phyloP scores from a whole-genome alignment of 192 early-diverging fungal species.

The Obelidium mucronatum region DNA sequence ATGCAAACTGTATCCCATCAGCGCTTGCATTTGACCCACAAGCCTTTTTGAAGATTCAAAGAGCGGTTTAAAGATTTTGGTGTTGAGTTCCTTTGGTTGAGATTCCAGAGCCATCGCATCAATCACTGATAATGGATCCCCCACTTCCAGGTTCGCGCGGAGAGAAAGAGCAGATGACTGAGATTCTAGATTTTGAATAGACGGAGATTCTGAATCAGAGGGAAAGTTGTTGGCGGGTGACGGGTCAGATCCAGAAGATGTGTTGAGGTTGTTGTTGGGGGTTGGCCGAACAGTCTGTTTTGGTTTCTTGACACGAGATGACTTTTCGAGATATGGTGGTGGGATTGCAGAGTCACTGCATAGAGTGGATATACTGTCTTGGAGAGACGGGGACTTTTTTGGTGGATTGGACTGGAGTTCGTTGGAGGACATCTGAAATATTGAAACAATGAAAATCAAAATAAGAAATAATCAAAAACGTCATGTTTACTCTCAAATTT shows the following conservation, averaged over 20 bases:
- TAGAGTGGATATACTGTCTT: conserved; percentile 1
- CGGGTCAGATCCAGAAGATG: not conserved
- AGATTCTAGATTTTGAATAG: too few relatives aligned
- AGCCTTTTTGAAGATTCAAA: conserved; percentile 27
- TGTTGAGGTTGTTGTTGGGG: not conserved
- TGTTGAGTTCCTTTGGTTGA: not conserved
- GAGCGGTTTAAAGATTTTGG: conserved; percentile 18
- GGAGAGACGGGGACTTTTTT: not conserved
- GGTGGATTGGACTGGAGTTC: not conserved
- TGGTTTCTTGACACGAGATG: not conserved
- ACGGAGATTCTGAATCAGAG: too few relatives aligned
- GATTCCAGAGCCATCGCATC: not conserved
- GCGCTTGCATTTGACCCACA: conserved; percentile 12
- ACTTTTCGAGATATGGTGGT: not conserved
- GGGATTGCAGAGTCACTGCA: not conserved
- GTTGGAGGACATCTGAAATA: too few relatives aligned
- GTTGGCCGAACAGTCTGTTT: not conserved
- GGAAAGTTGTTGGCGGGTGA: not conserved
- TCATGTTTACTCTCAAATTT: too few relatives aligned
- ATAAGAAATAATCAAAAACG: too few relatives aligned
- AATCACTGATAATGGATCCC: not conserved
- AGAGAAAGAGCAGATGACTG: not conserved
- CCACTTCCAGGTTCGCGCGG: not conserved
- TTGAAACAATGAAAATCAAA: too few relatives aligned
- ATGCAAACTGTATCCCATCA: conserved; percentile 9